These are phyloP conservation scores for Russula lepida DNA, from an alignment of 768 basidiomycete genomes.

Conservation along the genomic window DNA sequence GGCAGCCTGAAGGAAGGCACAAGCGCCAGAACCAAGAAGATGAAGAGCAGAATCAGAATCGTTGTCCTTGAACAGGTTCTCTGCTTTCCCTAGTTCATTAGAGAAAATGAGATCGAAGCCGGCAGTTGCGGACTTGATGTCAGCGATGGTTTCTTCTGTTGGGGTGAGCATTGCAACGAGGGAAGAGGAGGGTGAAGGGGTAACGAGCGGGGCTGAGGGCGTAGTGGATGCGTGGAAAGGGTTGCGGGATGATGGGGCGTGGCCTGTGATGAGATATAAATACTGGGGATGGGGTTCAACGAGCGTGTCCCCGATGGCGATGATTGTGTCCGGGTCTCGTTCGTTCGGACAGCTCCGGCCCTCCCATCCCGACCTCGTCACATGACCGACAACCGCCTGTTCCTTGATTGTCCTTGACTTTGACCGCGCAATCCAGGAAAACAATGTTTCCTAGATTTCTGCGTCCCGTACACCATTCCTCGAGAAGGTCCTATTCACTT, in stretches of 20 bases:
- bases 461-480: slow-evolving; percentile 21
- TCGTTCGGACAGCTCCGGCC: background rate
- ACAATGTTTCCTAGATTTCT: slow-evolving; percentile 17
- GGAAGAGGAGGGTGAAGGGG: background rate
- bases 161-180: background rate
- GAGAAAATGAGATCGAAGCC: slow-evolving; percentile 66
- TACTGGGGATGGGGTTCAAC: background rate
- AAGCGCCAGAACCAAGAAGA: slow-evolving; percentile 60
- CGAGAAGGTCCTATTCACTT: slow-evolving; percentile 59
- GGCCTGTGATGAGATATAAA: background rate
- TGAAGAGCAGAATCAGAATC: slow-evolving; percentile 68
- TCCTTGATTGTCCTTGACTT: background rate
- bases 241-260: background rate
- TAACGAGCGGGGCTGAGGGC: background rate
- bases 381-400: background rate
- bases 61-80: slow-evolving; percentile 38
- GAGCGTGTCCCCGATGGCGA: no score
- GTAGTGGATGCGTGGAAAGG: background rate
- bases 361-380: background rate
- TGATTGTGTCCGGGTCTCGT: background rate
- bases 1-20: slow-evolving; percentile 68
- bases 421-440: background rate
- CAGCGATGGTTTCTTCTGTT: slow-evolving; percentile 25
- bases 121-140: slow-evolving; percentile 30
- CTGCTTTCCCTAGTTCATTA: slow-evolving; percentile 53